Conservation (phyloP, 148 eudicot genomes). For the Rhododendron williamsianum region DNA sequence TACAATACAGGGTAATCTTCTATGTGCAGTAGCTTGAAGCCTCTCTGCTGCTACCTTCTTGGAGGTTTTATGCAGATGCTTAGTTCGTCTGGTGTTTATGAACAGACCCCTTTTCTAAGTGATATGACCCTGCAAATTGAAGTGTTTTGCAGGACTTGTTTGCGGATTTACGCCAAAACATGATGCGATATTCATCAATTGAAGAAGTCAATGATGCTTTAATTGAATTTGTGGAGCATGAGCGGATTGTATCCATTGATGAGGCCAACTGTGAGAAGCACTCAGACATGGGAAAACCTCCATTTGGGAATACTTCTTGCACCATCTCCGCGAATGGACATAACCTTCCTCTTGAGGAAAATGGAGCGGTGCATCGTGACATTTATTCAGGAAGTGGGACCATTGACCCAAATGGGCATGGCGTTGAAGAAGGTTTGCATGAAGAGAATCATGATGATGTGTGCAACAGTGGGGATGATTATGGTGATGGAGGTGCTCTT, state of each 20-base stretch:
- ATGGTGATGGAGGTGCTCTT: conserved; percentile 47
- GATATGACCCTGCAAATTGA: background rate
- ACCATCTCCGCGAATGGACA: conserved; percentile 45
- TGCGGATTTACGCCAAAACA: conserved; percentile 86
- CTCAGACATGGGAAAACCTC: conserved; percentile 43
- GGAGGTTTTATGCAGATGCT: background rate
- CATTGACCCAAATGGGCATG: conserved; percentile 48
- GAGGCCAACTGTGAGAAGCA: conserved; percentile 55
- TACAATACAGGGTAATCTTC: background rate
- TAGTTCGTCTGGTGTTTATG: background rate
- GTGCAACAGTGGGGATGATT: conserved; percentile 64
- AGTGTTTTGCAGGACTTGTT: conserved; percentile 59
- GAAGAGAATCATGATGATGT: conserved; percentile 61
- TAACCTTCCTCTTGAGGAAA: conserved; percentile 39
- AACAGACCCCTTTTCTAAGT: background rate
- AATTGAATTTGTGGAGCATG: conserved; percentile 75
- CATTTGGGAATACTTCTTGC: conserved; percentile 41
- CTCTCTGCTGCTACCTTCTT: background rate
- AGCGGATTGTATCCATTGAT: conserved; percentile 37
- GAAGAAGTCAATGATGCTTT: conserved; percentile 79
- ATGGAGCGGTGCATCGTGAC: conserved; percentile 58
- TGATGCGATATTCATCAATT: conserved; percentile 70
- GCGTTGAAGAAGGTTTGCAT: conserved; percentile 63
- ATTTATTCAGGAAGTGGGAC: conserved; percentile 72
- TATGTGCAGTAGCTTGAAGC: background rate